Percentiles rank a stretch among this genome's conserved stretches.
These are phyloP conservation scores for Cytospora piceae DNA, from an alignment of 2,329 filamentous ascomycete genomes.

Conservation along the genomic window DNA sequence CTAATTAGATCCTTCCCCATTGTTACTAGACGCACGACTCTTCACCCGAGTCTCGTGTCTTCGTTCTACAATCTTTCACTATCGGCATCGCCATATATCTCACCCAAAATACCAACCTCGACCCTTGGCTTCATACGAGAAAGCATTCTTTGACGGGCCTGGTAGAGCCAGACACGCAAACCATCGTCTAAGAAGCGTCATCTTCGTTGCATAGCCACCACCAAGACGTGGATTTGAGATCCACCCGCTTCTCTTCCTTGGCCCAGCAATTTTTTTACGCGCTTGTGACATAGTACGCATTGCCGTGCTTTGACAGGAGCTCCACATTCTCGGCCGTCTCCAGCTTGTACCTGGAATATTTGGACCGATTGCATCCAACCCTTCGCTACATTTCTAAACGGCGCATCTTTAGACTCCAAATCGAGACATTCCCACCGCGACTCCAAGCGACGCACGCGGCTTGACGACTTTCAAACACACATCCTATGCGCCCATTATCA, in stretches of 20 bases:
- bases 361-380: slow-evolving; percentile 7
- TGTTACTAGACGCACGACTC: not conserved
- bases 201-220: slow-evolving; percentile 18
- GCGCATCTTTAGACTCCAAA: not conserved
- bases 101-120: not conserved
- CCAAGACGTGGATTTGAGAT: slow-evolving; percentile 20
- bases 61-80: not conserved
- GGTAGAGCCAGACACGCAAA: slow-evolving; percentile 16
- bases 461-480: not conserved
- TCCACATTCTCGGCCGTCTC: slow-evolving; percentile 16
- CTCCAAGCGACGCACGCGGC: slow-evolving; percentile 8
- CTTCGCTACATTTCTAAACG: not conserved
- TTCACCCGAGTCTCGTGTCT: not conserved
- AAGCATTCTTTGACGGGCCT: slow-evolving; percentile 4
- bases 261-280: not conserved
- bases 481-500: slow-evolving; percentile 34
- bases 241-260: slow-evolving; percentile 11
- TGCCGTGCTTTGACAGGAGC: slow-evolving; percentile 10
- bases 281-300: slow-evolving; percentile 3
- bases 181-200: not conserved
- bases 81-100: not conserved
- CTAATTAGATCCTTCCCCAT: not conserved
- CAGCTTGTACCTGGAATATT: slow-evolving; percentile 7
- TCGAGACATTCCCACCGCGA: not conserved
- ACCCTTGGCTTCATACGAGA: slow-evolving; percentile 6